phyloP scores from a whole-genome alignment of 345 rosid genomes.

The Diplotaxis tenuifolia region DNA sequence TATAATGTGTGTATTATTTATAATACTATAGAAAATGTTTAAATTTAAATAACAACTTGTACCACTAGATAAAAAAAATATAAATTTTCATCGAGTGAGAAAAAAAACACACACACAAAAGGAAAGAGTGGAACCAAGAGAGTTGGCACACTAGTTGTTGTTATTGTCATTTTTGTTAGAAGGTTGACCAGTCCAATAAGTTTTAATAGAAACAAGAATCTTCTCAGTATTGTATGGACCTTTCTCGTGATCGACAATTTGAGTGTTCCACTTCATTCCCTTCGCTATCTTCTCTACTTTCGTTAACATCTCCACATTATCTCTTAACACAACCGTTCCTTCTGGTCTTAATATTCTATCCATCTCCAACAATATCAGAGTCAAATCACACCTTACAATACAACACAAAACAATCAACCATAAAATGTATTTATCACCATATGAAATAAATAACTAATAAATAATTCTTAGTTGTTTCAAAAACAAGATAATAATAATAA shows the following conservation, averaged over 20 bases:
- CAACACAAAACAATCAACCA: not conserved
- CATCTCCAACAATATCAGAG: not conserved
- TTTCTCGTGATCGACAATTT: constrained; percentile 82
- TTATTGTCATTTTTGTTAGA: constrained; percentile 20
- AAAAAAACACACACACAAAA: not conserved
- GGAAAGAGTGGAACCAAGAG: not conserved
- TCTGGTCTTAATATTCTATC: not conserved
- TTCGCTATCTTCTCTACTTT: constrained; percentile 60
- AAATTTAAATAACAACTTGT: too few relatives aligned
- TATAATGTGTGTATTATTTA: too few relatives aligned
- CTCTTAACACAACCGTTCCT: not conserved
- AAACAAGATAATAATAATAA: too few relatives aligned
- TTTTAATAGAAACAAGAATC: constrained; percentile 76
- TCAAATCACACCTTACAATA: constrained; percentile 28
- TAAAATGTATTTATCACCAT: not conserved
- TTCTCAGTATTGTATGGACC: constrained; percentile 96
- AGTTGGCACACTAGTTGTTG: constrained; percentile 27
- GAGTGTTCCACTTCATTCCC: constrained; percentile 88
- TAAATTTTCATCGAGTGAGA: too few relatives aligned
- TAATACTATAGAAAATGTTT: too few relatives aligned
- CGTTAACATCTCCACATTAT: not conserved
- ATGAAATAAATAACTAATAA: too few relatives aligned
- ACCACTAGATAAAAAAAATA: too few relatives aligned
- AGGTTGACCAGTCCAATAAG: constrained; percentile 80
- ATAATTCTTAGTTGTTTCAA: too few relatives aligned